Evolutionary conservation across 1,284 basidiomycete genomes (phyloP), one percentile per base, ranked within the genome.

Genomic region (Tranzscheliella williamsii): DNA sequence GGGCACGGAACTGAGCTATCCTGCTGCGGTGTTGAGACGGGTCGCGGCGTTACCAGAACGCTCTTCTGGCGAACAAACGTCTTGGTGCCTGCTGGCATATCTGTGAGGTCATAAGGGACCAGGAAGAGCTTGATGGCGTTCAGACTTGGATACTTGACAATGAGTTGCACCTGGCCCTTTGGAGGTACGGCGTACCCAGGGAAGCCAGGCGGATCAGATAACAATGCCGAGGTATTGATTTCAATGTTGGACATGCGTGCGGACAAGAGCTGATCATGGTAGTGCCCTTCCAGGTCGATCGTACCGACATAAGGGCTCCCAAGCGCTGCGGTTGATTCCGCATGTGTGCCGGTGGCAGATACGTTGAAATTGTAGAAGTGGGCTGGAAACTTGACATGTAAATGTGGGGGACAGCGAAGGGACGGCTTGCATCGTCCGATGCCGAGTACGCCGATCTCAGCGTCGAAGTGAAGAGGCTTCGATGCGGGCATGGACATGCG

Each of bases 171-270:
- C 52, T 82, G 81, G n/a, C 82, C 82, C 20, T 78, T 67, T 0
- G 75, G 75, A 0, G 81, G 80, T 5, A 83, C 75, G 23, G 78
- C 72, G 53, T 82, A 83, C 13, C 82, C 82, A 0, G 82, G 82
- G 48, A 81, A 80, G 3, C 43, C 21, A 4, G 65, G 56, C 32
- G 54, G 9, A 1, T 62, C 42, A n/a, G n/a, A n/a, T n/a, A n/a
- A n/a, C 30, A 17, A 11, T 4, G 38, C 20, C 4, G 41, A 40
- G 13, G 24, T 5, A 5, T 30, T 38, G 4, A 26, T 37, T 38
- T 33, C 26, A 22, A 60, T 38, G 8, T 30, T 18, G 0, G 42
- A 37, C 5, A 52, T 27, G 1, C 35, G 39, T 2, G 29, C 7
- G 5, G 55, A 20, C n/a, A 58, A 39, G 18, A 66, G 42, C 15